Conservation (phyloP, 768 basidiomycete species). For the Leccinellum albellum region DNA sequence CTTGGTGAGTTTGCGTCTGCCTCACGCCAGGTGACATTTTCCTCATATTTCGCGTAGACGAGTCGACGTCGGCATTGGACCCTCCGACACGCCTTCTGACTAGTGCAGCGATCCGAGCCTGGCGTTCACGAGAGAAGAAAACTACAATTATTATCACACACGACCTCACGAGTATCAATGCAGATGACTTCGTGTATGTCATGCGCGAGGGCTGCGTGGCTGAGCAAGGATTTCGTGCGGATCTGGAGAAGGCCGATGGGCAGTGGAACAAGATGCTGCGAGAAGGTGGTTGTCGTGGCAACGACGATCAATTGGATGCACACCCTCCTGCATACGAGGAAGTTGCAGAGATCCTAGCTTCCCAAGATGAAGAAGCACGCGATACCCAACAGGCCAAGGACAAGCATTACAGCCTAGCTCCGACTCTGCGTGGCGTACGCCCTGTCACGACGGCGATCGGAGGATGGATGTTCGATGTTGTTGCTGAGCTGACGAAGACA, state of each 20-base stretch:
- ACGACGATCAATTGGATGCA: constrained; percentile 32
- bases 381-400: constrained; percentile 23
- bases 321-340: constrained; percentile 34
- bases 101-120: constrained; percentile 64
- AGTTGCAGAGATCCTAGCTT: constrained; percentile 46
- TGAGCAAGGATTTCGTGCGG: constrained; percentile 83
- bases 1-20: constrained; percentile 59
- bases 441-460: constrained; percentile 52
- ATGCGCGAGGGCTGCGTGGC: constrained; percentile 76
- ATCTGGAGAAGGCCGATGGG: constrained; percentile 62
- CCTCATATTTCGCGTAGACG: constrained; percentile 42
- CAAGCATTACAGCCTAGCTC: constrained; percentile 43
- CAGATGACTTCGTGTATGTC: constrained; percentile 87
- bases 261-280: constrained; percentile 71
- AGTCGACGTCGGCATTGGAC: constrained; percentile 83
- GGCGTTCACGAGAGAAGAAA: constrained; percentile 58
- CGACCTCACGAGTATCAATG: constrained; percentile 79
- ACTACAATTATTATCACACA: constrained; percentile 73
- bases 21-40: background rate
- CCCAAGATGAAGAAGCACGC: constrained; percentile 39
- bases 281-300: constrained; percentile 55
- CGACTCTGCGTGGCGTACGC: constrained; percentile 37
- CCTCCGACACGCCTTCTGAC: constrained; percentile 83
- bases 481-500: constrained; percentile 57
- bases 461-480: constrained; percentile 84